Percentiles rank a stretch among this genome's conserved stretches.
Conservation (phyloP, 495 filamentous ascomycete genomes). For the Wilcoxina mikolae region DNA sequence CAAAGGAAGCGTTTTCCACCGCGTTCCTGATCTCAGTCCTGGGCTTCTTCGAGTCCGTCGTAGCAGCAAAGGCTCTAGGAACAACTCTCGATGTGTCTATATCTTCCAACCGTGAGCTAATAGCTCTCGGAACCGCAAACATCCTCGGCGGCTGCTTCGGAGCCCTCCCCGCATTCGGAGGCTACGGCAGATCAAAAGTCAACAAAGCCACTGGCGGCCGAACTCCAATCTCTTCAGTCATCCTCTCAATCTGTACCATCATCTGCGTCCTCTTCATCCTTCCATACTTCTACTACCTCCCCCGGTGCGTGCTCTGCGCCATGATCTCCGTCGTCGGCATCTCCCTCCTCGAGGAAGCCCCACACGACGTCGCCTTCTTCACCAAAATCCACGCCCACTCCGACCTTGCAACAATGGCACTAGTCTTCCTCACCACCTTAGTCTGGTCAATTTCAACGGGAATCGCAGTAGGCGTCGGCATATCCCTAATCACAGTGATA, state of each 20-base stretch:
- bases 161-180: constrained; percentile 83
- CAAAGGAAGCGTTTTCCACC: constrained; percentile 77
- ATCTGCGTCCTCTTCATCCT: constrained; percentile 65
- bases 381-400: constrained; percentile 65
- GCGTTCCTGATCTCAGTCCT: constrained; percentile 87
- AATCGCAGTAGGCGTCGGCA: constrained; percentile 75
- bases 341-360: constrained; percentile 88
- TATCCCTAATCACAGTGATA: constrained; percentile 79
- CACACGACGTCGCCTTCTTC: constrained; percentile 84
- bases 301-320: constrained; percentile 56
- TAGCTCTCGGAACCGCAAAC: constrained; percentile 84
- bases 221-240: constrained; percentile 80
- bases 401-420: constrained; percentile 71
- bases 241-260: constrained; percentile 68
- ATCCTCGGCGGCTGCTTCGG: constrained; percentile 80
- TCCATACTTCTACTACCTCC: constrained; percentile 87
- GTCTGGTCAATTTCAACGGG: constrained; percentile 77
- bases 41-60: constrained; percentile 95
- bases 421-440: constrained; percentile 83
- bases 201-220: constrained; percentile 81
- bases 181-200: constrained; percentile 91
- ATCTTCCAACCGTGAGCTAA: constrained; percentile 85
- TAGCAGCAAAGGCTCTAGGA: constrained; percentile 85
- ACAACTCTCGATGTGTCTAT: constrained; percentile 44
- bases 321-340: constrained; percentile 95